A percentile compares a stretch with the other conserved stretches of the same genome.
phyloP scores from a whole-genome alignment of 805 yeast genomes.

The Teunomyces pallodes region DNA sequence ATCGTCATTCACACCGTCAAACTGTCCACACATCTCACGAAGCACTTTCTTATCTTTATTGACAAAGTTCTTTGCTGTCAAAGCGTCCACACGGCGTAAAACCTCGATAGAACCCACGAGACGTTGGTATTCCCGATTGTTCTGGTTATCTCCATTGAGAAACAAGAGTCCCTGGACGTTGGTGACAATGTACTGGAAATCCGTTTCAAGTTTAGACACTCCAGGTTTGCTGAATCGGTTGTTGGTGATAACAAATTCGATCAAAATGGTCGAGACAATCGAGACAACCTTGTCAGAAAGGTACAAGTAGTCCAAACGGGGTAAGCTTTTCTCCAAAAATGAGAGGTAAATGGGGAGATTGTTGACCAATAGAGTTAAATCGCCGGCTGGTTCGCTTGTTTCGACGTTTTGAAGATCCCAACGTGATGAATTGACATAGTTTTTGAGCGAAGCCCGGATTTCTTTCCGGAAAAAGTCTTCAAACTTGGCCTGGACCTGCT shows the following conservation, averaged over 20 bases:
- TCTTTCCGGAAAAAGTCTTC: slow-evolving; percentile 33
- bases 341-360: slow-evolving; percentile 26
- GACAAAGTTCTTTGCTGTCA: slow-evolving; percentile 17
- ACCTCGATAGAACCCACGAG: slow-evolving; percentile 26
- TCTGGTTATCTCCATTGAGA: slow-evolving; percentile 9
- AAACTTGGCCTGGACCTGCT: slow-evolving; percentile 19
- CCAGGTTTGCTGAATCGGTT: slow-evolving; percentile 35
- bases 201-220: slow-evolving; percentile 29
- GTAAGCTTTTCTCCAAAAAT: slow-evolving; percentile 20
- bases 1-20: slow-evolving; percentile 12
- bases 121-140: slow-evolving; percentile 16
- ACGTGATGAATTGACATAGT: slow-evolving; percentile 34
- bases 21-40: slow-evolving; percentile 9
- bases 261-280: slow-evolving; percentile 24
- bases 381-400: slow-evolving; percentile 15
- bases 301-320: slow-evolving; percentile 29
- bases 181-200: slow-evolving; percentile 21
- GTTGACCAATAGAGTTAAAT: slow-evolving; percentile 21
- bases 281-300: slow-evolving; percentile 27
- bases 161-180: slow-evolving; percentile 19
- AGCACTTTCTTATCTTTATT: slow-evolving; percentile 10
- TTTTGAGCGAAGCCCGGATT: slow-evolving; percentile 29
- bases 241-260: slow-evolving; percentile 39
- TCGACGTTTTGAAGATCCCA: slow-evolving; percentile 25
- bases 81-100: slow-evolving; percentile 21